These are phyloP conservation scores for Sordariomycetes sp. DNA, from an alignment of 2,329 filamentous ascomycete species.

Conservation along the genomic window DNA sequence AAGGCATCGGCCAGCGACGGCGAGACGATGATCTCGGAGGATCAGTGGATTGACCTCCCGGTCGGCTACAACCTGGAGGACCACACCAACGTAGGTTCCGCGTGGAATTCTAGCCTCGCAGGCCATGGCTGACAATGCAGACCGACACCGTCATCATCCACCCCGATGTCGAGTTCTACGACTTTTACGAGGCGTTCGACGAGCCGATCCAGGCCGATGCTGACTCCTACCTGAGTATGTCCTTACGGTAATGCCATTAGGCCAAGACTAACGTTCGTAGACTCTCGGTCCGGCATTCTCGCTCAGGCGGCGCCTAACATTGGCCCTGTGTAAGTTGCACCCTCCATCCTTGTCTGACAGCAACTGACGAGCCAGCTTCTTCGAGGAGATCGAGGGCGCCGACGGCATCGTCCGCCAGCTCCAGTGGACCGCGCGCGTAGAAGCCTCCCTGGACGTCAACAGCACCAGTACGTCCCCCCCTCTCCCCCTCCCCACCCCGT, in stretches of 20 bases:
- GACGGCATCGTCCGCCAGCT: conserved; percentile 53
- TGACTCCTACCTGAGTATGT: conserved; percentile 29
- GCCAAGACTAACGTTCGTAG: conserved; percentile 12
- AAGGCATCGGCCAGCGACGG: conserved; percentile 34
- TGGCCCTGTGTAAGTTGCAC: conserved; percentile 32
- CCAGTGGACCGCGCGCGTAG: conserved; percentile 56
- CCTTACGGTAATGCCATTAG: not conserved
- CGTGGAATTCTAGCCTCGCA: not conserved
- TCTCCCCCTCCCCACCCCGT: too few species aligned
- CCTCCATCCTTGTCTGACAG: too few species aligned
- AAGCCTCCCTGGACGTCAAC: conserved; percentile 33
- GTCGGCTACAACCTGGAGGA: conserved; percentile 50
- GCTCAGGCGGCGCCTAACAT: conserved; percentile 56
- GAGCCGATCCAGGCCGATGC: conserved; percentile 30
- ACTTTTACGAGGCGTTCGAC: conserved; percentile 52
- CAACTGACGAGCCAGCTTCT: conserved; percentile 8
- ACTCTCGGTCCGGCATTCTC: conserved; percentile 44
- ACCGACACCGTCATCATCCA: conserved; percentile 34
- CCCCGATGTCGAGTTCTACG: conserved; percentile 41
- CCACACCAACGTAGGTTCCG: conserved; percentile 30
- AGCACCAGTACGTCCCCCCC: conserved; percentile 8
- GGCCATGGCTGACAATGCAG: conserved; percentile 12
- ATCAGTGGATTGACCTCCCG: conserved; percentile 46
- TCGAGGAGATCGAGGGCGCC: conserved; percentile 40
- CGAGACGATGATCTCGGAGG: conserved; percentile 34